phyloP scores from a whole-genome alignment of 1,284 basidiomycete genomes.

The Puccinia novopanici region DNA sequence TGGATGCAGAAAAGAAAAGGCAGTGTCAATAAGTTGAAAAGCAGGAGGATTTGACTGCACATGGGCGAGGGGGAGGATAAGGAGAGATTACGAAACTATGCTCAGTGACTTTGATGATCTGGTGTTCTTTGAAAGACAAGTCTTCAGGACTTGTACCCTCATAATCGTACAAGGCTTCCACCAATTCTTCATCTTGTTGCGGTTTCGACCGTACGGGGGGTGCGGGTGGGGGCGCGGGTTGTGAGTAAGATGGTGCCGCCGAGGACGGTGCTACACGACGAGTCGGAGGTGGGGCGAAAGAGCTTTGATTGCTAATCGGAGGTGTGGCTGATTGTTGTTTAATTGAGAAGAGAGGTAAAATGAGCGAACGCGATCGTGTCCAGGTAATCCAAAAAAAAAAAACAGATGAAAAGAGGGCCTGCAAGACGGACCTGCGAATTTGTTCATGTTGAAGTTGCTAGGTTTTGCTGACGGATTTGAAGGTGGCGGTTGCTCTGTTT shows the following conservation, averaged over 20 bases:
- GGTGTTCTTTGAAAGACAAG: conserved; percentile 45
- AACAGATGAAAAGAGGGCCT: no score
- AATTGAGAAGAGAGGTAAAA: no score
- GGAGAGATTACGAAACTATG: conserved; percentile 43
- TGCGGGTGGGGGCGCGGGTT: conserved; percentile 6
- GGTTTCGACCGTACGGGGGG: neutral
- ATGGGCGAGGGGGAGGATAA: neutral
- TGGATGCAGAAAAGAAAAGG: neutral
- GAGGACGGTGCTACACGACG: conserved; percentile 19
- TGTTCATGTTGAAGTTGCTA: conserved; percentile 14
- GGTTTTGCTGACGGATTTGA: conserved; percentile 15
- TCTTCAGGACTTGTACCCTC: conserved; percentile 41
- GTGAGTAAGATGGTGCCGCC: conserved; percentile 1
- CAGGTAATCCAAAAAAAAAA: no score
- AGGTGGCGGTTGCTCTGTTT: conserved; percentile 11
- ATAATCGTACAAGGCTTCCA: conserved; percentile 50
- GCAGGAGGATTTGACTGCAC: neutral
- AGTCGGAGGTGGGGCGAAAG: conserved; percentile 42
- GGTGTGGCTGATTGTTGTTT: no score
- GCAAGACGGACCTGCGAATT: conserved; percentile 42
- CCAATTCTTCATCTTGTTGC: conserved; percentile 36
- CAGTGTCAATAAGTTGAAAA: neutral
- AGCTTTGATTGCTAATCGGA: conserved; percentile 17
- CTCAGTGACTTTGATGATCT: conserved; percentile 49
- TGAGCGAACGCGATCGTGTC: no score